These are phyloP conservation scores for Chrysanthemum seticuspe DNA, from an alignment of 129 eudicot genomes.

Conservation along the genomic window DNA sequence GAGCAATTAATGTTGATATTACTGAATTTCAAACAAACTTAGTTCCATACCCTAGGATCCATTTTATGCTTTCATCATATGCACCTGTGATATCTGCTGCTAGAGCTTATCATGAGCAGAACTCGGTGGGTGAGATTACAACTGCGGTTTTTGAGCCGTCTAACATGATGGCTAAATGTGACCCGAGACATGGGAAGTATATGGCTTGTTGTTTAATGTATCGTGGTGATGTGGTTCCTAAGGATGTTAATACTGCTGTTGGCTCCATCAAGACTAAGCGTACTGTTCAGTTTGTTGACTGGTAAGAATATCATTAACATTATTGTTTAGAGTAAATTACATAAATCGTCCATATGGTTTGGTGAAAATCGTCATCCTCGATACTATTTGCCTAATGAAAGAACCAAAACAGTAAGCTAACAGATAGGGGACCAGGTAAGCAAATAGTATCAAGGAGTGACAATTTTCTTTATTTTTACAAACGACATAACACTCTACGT, in stretches of 20 bases:
- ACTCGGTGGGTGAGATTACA: slow-evolving; percentile 21
- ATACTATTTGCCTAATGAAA: too few species aligned
- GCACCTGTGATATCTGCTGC: slow-evolving; percentile 24
- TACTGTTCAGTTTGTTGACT: slow-evolving; percentile 26
- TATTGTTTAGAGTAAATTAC: background rate
- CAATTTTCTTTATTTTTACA: too few species aligned
- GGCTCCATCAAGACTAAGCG: slow-evolving; percentile 26
- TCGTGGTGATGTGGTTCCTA: slow-evolving; percentile 28
- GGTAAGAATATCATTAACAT: background rate
- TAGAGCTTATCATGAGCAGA: slow-evolving; percentile 22
- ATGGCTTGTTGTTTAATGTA: slow-evolving; percentile 28
- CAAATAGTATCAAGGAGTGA: too few species aligned
- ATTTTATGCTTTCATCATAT: slow-evolving; percentile 26
- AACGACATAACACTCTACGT: background rate
- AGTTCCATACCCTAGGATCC: slow-evolving; percentile 25
- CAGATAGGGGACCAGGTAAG: too few species aligned
- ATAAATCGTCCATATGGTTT: background rate
- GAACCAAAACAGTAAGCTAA: too few species aligned
- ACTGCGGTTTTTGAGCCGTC: slow-evolving; percentile 21
- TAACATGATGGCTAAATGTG: slow-evolving; percentile 29
- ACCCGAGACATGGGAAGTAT: slow-evolving; percentile 28
- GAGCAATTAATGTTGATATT: slow-evolving; percentile 23
- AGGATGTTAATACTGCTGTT: slow-evolving; percentile 30
- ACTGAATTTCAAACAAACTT: slow-evolving; percentile 23
- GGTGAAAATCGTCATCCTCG: too few species aligned